Evolutionary conservation across 2,329 filamentous ascomycete genomes (phyloP), one percentile per base, ranked within the genome.

Genomic region (Volutella citrinella): DNA sequence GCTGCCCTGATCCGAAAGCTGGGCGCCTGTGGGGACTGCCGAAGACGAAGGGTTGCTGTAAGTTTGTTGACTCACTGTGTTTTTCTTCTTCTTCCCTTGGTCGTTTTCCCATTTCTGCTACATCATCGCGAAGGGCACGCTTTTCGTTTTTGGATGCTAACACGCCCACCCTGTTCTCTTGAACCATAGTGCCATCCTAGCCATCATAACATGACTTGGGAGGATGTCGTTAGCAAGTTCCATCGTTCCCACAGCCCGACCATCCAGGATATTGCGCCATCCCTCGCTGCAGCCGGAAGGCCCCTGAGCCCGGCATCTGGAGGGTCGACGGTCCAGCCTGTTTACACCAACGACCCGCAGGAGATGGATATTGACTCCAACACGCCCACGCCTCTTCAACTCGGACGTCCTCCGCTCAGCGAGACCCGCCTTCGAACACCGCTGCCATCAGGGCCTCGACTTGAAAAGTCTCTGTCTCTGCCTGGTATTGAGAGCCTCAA

Each of bases 151-250:
- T n/a, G n/a, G n/a, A n/a, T 48, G 42, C 42, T 43, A 49, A 52
- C 34, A 40, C 19, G 28, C 7, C 38, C 12, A 9, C 27, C 38
- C 19, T 34, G 34, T 24, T 30, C 19, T 36, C 13, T 14, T n/a
- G n/a, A n/a, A n/a, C n/a, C 35, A 18, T 63, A 76, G 75, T 80
- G 76, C 52, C 72, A 78, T 46, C 75, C 76, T 11, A 73, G 68
- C 45, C 76, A 80, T 52, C 75, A 78, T 45, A 72, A 72, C 45
- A 73, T 78, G 72, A 76, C 71, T 10, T 80, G 75, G 74, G 74
- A 78, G 52, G 74, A 78, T 42, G 70, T 75, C 12, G 64, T 72
- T 28, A 63, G 60, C 48, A 78, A 76, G 47, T 78, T 75, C 35
- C 60, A 66, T 56, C 66, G 69, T 37, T 68, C 70, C 24, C 66